Percentiles rank a stretch among this genome's conserved stretches.
Evolutionary conservation across 441 rosid genomes (phyloP).

Genomic region (Corymbia calophylla): DNA sequence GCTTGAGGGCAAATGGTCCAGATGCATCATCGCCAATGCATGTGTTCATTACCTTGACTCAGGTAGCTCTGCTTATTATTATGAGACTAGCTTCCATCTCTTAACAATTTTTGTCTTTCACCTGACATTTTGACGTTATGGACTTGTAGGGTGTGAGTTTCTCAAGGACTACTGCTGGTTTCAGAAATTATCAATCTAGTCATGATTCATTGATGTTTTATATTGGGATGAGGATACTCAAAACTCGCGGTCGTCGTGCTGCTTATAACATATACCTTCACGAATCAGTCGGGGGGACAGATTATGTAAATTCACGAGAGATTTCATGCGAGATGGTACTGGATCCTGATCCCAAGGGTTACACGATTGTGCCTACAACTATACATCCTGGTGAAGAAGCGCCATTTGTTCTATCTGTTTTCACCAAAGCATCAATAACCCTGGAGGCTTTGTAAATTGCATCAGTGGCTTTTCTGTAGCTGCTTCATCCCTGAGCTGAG

Average conservation of each 20-base stretch:
- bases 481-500: background rate
- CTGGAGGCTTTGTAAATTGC: constrained; percentile 68
- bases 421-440: constrained; percentile 84
- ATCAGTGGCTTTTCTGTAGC: constrained; percentile 6
- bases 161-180: constrained; percentile 96
- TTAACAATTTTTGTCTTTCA: background rate
- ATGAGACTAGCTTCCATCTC: background rate
- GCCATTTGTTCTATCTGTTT: constrained; percentile 96
- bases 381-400: constrained; percentile 99
- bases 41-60: constrained; percentile 96
- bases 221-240: constrained; percentile 98
- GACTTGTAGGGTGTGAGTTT: constrained; percentile 91
- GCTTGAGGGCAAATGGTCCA: constrained; percentile 82
- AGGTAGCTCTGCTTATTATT: constrained; percentile 35
- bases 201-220: constrained; percentile 97
- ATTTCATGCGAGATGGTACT: constrained; percentile 99
- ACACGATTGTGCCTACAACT: constrained; percentile 98
- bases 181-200: constrained; percentile 95
- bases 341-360: constrained; percentile 99
- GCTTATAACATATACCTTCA: constrained; percentile 95
- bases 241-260: constrained; percentile 98
- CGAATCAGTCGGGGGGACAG: constrained; percentile 99
- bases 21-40: constrained; percentile 93
- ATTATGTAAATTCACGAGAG: constrained; percentile 98
- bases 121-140: background rate